These are phyloP conservation scores for Phytophthora nicotianae DNA, from an alignment of 352 stramenopile genomes.

Conservation along the genomic window DNA sequence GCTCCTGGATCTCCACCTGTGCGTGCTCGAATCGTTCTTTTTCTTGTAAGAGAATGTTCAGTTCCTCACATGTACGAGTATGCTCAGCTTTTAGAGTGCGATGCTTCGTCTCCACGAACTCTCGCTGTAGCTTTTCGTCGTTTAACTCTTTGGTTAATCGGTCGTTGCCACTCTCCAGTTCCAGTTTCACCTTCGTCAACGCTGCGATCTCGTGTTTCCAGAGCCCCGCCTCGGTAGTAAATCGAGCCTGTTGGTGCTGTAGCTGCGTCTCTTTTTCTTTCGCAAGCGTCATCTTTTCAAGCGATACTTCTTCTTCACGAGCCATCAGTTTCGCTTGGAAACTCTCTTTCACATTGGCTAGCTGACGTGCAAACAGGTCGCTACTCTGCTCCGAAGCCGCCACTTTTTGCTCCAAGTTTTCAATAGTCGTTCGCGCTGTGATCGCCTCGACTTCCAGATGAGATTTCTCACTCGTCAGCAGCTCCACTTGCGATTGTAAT, in stretches of 20 bases:
- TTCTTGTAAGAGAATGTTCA: constrained; percentile 21
- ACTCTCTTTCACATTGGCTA: constrained; percentile 50
- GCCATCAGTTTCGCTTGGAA: constrained; percentile 49
- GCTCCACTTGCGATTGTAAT: constrained; percentile 26
- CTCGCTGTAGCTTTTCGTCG: constrained; percentile 12
- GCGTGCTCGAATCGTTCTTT: constrained; percentile 28
- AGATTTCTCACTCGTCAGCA: constrained; percentile 30
- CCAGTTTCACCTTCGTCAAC: constrained; percentile 49
- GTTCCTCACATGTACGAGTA: constrained; percentile 20
- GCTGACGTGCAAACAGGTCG: constrained; percentile 43
- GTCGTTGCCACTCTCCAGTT: constrained; percentile 41
- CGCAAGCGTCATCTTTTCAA: constrained; percentile 35
- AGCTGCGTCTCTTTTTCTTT: constrained; percentile 45
- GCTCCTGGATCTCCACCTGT: constrained; percentile 18
- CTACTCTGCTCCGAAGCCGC: constrained; percentile 44
- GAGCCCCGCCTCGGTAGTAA: constrained; percentile 39
- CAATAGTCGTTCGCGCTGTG: constrained; percentile 19
- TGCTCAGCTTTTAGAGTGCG: constrained; percentile 17
- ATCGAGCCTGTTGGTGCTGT: constrained; percentile 38
- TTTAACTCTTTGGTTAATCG: constrained; percentile 24
- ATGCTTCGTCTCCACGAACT: constrained; percentile 17
- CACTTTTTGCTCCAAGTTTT: constrained; percentile 46
- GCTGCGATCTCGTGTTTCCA: constrained; percentile 53
- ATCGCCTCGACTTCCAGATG: constrained; percentile 28
- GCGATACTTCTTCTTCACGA: constrained; percentile 38